Percentiles rank a stretch among this genome's conserved stretches.
Evolutionary conservation across 305 asterid genomes (phyloP).

Genomic region (Solanum hybrid): DNA sequence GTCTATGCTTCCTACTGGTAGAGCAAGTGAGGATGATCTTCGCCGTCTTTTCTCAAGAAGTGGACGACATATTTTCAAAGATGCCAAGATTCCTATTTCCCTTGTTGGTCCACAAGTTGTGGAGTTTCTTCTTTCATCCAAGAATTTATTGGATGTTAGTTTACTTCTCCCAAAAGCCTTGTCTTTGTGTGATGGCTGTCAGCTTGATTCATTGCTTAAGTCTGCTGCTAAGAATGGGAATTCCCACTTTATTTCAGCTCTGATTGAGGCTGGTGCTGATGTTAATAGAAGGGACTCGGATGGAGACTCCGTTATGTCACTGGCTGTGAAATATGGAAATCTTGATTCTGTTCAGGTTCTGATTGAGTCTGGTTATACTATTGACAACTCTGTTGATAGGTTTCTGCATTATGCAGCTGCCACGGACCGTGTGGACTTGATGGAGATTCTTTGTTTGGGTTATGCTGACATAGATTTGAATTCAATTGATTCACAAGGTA

Average conservation of each 20-base stretch:
- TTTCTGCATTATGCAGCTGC: conserved; percentile 42
- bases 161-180: conserved; percentile 38
- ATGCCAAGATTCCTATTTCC: conserved; percentile 40
- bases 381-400: conserved; percentile 24
- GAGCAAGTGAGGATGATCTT: conserved; percentile 51
- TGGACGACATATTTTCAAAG: conserved; percentile 60
- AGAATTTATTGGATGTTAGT: conserved; percentile 20
- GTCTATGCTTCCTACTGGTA: conserved; percentile 67
- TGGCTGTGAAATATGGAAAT: conserved; percentile 40
- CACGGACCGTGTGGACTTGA: conserved; percentile 30
- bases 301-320: conserved; percentile 25
- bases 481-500: conserved; percentile 24
- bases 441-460: conserved; percentile 40
- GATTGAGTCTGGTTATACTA: conserved; percentile 37
- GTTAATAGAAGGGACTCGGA: conserved; percentile 24
- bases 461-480: conserved; percentile 44
- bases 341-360: conserved; percentile 25
- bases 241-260: conserved; percentile 20
- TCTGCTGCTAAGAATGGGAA: conserved; percentile 34
- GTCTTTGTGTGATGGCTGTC: conserved; percentile 32
- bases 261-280: conserved; percentile 62
- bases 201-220: conserved; percentile 41
- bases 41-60: conserved; percentile 53
- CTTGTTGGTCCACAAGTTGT: conserved; percentile 52
- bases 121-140: conserved; percentile 34